Evolutionary conservation across 2,329 filamentous ascomycete genomes (phyloP).

Genomic region (Paracoccidioides brasiliensis): DNA sequence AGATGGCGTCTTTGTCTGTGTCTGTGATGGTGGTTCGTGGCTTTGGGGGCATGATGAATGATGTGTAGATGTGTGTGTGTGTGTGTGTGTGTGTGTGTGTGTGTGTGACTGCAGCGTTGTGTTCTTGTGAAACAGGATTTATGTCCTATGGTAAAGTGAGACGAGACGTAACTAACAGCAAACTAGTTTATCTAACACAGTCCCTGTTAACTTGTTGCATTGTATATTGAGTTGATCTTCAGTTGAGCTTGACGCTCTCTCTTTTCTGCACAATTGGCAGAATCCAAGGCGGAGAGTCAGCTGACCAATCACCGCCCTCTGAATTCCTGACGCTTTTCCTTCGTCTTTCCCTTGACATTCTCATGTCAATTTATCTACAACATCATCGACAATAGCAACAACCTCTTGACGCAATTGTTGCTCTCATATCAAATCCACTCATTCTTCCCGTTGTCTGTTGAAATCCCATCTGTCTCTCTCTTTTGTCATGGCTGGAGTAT

Average conservation of each 20-base stretch:
- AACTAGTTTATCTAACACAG: no score
- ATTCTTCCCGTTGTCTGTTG: background rate
- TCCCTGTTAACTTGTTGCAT: background rate
- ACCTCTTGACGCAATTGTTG: background rate
- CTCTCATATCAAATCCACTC: background rate
- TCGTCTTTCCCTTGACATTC: constrained; percentile 1
- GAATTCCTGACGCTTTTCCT: constrained; percentile 8
- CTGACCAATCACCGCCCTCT: constrained; percentile 8
- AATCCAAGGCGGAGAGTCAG: background rate
- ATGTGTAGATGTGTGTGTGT: background rate
- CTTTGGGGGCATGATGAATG: constrained; percentile 36
- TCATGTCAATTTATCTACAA: background rate
- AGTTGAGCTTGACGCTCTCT: no score
- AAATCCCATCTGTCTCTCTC: constrained; percentile 9
- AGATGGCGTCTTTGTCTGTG: constrained; percentile 3
- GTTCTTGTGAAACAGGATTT: no score
- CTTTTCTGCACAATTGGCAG: background rate
- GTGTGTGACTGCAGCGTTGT: background rate
- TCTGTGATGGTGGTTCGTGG: constrained; percentile 25
- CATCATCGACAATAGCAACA: background rate
- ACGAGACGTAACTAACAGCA: no score
- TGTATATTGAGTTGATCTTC: background rate
- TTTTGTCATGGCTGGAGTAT: constrained; percentile 48
- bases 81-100: background rate
- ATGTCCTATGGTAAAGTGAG: no score